Evolutionary conservation across 1,284 basidiomycete genomes (phyloP).

Genomic region (Kwoniella shivajii): DNA sequence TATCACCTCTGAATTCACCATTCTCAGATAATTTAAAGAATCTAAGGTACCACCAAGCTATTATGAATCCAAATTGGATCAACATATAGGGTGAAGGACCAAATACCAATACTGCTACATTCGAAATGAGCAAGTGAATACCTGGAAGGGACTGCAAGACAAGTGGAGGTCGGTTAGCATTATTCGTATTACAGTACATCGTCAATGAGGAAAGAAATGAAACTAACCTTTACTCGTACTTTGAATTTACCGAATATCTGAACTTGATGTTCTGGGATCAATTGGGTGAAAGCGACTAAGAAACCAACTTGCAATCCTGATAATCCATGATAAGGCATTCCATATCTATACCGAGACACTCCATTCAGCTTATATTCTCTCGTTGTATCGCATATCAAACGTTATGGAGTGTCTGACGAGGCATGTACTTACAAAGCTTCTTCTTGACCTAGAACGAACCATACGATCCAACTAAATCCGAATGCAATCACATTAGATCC

Average conservation of each 20-base stretch:
- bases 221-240: slow-evolving; percentile 79
- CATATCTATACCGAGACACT: slow-evolving; percentile 64
- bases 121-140: slow-evolving; percentile 88
- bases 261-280: slow-evolving; percentile 96
- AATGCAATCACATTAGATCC: slow-evolving; percentile 84
- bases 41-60: slow-evolving; percentile 89
- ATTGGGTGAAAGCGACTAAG: slow-evolving; percentile 93
- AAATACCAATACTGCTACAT: slow-evolving; percentile 81
- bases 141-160: slow-evolving; percentile 76
- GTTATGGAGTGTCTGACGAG: no score
- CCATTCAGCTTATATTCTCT: not conserved
- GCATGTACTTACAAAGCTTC: slow-evolving; percentile 61
- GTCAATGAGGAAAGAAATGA: not conserved
- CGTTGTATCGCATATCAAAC: no score
- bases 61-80: slow-evolving; percentile 97
- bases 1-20: slow-evolving; percentile 68
- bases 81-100: slow-evolving; percentile 92
- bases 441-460: slow-evolving; percentile 47
- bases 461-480: slow-evolving; percentile 56
- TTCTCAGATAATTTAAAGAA: slow-evolving; percentile 87
- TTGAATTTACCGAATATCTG: slow-evolving; percentile 85
- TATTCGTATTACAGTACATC: not conserved
- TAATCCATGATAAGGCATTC: slow-evolving; percentile 85
- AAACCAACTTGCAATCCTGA: slow-evolving; percentile 88
- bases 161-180: not conserved